phyloP scores from a whole-genome alignment of 2,329 filamentous ascomycete species.

The Colletotrichum theobromicola region DNA sequence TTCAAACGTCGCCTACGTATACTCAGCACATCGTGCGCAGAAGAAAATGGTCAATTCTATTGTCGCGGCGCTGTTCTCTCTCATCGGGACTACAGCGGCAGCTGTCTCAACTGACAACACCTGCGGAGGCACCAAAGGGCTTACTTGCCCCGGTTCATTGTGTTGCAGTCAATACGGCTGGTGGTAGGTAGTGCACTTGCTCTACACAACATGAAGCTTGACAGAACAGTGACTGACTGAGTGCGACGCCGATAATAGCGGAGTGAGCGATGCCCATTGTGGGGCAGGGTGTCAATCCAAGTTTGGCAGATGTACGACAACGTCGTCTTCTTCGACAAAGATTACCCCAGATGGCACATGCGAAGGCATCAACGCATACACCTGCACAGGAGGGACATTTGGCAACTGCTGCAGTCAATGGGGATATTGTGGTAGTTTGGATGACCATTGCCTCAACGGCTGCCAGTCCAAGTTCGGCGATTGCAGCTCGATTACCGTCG shows the following conservation, averaged over 20 bases:
- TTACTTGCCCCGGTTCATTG: conserved; percentile 36
- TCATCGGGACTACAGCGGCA: neutral
- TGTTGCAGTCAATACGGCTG: conserved; percentile 12
- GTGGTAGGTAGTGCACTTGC: neutral
- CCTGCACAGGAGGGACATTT: conserved; percentile 36
- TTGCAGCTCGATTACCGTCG: conserved; percentile 18
- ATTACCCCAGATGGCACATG: conserved; percentile 39
- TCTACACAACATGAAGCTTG: too few relatives aligned
- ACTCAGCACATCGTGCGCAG: neutral
- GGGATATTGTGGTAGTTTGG: conserved; percentile 22
- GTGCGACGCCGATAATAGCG: neutral
- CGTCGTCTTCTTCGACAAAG: neutral
- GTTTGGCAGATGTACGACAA: conserved; percentile 1
- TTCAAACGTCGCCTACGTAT: too few relatives aligned
- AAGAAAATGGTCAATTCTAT: neutral
- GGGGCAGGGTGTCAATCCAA: conserved; percentile 5
- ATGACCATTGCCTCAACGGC: conserved; percentile 18
- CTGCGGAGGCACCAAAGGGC: conserved; percentile 42
- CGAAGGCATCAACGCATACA: conserved; percentile 40
- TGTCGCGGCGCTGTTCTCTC: neutral
- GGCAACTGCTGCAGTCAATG: conserved; percentile 23
- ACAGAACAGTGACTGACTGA: neutral
- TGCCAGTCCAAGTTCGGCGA: conserved; percentile 22
- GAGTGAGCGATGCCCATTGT: neutral
- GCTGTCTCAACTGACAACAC: conserved; percentile 34